These are phyloP conservation scores for Beauveria caledonica DNA, from an alignment of 2,329 filamentous ascomycete genomes.

Conservation along the genomic window DNA sequence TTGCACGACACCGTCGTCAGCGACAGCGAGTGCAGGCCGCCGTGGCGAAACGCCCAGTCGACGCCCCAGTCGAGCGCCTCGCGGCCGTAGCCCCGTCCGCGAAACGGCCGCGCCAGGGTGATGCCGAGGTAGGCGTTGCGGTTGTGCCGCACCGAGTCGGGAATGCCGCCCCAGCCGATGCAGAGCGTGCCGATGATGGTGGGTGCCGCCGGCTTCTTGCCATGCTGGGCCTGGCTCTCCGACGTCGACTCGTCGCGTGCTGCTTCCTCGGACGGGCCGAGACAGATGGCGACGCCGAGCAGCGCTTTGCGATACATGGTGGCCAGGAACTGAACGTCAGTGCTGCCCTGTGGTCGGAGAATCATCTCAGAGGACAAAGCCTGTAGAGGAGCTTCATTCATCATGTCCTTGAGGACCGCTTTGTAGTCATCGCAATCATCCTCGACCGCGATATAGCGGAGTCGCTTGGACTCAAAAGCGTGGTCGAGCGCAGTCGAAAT, in stretches of 20 bases:
- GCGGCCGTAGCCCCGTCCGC: constrained; percentile 8
- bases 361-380: constrained; percentile 10
- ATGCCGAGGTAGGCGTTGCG: constrained; percentile 12
- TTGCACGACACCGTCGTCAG: constrained; percentile 8
- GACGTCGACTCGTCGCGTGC: not conserved
- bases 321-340: constrained; percentile 13
- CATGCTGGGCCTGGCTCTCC: not conserved
- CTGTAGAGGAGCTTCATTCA: constrained; percentile 14
- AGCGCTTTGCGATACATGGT: constrained; percentile 13
- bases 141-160: constrained; percentile 9
- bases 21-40: constrained; percentile 6
- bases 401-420: constrained; percentile 10
- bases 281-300: constrained; percentile 17
- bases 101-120: not conserved
- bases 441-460: constrained; percentile 16
- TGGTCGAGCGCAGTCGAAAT: constrained; percentile 8
- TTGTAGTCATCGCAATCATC: constrained; percentile 13
- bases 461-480: constrained; percentile 15
- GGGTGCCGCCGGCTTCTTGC: constrained; percentile 9
- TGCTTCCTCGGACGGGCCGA: constrained; percentile 9
- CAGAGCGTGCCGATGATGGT: constrained; percentile 17
- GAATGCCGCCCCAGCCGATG: constrained; percentile 11
- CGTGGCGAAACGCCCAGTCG: constrained; percentile 12
- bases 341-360: constrained; percentile 11
- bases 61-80: constrained; percentile 13